Conservation (phyloP, 2,329 filamentous ascomycete species). For the Ophiocordyceps sinensis region DNA sequence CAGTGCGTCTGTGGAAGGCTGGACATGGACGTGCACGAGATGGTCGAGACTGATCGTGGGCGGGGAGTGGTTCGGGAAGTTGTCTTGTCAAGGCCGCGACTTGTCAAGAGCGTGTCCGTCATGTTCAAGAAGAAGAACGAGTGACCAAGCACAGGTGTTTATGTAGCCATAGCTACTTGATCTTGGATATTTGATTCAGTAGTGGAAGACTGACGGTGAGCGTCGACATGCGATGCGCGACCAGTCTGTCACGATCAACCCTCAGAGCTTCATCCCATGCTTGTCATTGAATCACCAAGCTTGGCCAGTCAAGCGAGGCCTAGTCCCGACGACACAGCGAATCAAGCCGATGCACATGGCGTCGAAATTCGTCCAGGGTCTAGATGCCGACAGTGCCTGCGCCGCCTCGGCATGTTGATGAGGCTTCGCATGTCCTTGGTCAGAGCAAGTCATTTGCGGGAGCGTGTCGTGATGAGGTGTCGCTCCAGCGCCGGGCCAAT, state of each 20-base stretch:
- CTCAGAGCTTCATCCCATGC: not conserved
- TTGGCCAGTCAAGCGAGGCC: not conserved
- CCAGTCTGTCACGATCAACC: not conserved
- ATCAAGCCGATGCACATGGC: not conserved
- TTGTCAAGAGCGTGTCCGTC: not conserved
- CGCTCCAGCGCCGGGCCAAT: not conserved
- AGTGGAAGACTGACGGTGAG: not conserved
- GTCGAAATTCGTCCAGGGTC: no score
- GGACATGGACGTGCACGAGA: slow-evolving; percentile 7
- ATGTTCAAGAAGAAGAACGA: not conserved
- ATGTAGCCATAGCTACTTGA: not conserved
- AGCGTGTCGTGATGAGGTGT: not conserved
- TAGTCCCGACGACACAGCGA: not conserved
- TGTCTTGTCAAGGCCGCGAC: not conserved
- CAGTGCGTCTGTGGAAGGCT: slow-evolving; percentile 3
- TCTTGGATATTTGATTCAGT: slow-evolving; percentile 4
- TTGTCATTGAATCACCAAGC: not conserved
- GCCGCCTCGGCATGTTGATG: no score
- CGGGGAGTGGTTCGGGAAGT: not conserved
- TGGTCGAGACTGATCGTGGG: not conserved
- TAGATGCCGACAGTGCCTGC: no score
- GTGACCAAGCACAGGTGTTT: not conserved
- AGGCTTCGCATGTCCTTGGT: no score
- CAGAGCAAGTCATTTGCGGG: no score
- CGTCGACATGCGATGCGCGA: not conserved